Conservation (phyloP, 768 basidiomycete genomes). For the Lepiota subincarnata region DNA sequence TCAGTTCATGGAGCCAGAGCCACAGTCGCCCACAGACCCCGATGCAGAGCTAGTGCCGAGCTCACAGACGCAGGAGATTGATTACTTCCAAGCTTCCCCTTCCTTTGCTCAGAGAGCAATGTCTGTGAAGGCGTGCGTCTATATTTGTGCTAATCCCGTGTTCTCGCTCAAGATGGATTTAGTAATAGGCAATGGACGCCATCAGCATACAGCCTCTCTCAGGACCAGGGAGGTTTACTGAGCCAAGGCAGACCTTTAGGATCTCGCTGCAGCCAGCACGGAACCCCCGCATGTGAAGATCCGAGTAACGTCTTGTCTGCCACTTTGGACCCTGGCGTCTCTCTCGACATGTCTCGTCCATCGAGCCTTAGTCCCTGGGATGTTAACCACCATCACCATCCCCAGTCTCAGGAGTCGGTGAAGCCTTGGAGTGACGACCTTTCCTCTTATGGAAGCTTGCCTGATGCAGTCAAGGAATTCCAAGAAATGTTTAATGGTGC, state of each 20-base stretch:
- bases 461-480: constrained; percentile 37
- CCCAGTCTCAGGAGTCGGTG: constrained; percentile 8
- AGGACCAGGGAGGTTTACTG: too few relatives aligned
- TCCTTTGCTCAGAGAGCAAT: not conserved
- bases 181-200: too few relatives aligned
- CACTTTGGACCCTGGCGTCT: not conserved
- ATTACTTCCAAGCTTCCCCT: not conserved
- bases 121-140: not conserved
- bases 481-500: constrained; percentile 38
- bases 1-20: constrained; percentile 2
- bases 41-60: constrained; percentile 35
- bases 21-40: not conserved
- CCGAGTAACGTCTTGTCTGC: too few relatives aligned
- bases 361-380: not conserved
- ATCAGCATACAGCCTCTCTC: too few relatives aligned
- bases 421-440: not conserved
- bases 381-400: not conserved
- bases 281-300: not conserved
- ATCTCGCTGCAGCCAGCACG: not conserved
- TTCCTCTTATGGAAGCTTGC: constrained; percentile 26
- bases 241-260: not conserved
- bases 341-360: not conserved
- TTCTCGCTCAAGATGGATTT: too few relatives aligned
- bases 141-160: not conserved
- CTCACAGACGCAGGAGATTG: constrained; percentile 40